A percentile compares a stretch with the other conserved stretches of the same genome.
These are phyloP conservation scores for Fremontodendron californicum DNA, from an alignment of 345 rosid genomes.

Conservation along the genomic window DNA sequence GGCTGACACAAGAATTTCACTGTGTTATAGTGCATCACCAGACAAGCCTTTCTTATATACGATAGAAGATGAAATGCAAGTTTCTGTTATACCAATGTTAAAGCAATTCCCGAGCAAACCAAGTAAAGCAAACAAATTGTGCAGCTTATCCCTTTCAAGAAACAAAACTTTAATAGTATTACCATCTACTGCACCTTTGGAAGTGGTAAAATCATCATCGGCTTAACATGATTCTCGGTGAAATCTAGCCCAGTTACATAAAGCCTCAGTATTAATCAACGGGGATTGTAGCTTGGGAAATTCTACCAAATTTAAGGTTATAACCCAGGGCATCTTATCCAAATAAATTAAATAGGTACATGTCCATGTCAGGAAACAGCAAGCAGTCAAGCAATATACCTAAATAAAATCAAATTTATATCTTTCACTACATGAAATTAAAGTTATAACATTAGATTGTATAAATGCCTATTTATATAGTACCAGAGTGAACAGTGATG, in stretches of 20 bases:
- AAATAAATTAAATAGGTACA: slow-evolving; percentile 6
- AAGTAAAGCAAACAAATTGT: slow-evolving; percentile 42
- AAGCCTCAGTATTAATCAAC: slow-evolving; percentile 52
- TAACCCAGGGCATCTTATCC: slow-evolving; percentile 14
- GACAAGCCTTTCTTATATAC: slow-evolving; percentile 30
- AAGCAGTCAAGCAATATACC: slow-evolving; percentile 46
- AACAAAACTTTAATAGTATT: slow-evolving; percentile 35
- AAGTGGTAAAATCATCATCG: slow-evolving; percentile 27
- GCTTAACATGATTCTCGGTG: slow-evolving; percentile 28
- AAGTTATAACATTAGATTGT: too few relatives aligned
- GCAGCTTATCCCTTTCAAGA: slow-evolving; percentile 37
- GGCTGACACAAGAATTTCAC: slow-evolving; percentile 75
- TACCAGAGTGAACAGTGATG: too few relatives aligned
- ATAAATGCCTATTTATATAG: too few relatives aligned
- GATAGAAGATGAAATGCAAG: slow-evolving; percentile 12
- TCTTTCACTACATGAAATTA: too few relatives aligned
- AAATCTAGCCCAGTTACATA: slow-evolving; percentile 59
- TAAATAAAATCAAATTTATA: slow-evolving; percentile 32
- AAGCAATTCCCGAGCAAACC: slow-evolving; percentile 39
- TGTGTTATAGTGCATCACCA: slow-evolving; percentile 42
- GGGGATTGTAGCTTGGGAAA: slow-evolving; percentile 51
- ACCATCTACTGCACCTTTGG: slow-evolving; percentile 31
- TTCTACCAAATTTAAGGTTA: slow-evolving; percentile 15
- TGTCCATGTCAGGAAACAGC: slow-evolving; percentile 7
- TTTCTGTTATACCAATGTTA: slow-evolving; percentile 28